These are phyloP conservation scores for Trichoderma koningii DNA, from an alignment of 2,329 filamentous ascomycete species.

Conservation along the genomic window DNA sequence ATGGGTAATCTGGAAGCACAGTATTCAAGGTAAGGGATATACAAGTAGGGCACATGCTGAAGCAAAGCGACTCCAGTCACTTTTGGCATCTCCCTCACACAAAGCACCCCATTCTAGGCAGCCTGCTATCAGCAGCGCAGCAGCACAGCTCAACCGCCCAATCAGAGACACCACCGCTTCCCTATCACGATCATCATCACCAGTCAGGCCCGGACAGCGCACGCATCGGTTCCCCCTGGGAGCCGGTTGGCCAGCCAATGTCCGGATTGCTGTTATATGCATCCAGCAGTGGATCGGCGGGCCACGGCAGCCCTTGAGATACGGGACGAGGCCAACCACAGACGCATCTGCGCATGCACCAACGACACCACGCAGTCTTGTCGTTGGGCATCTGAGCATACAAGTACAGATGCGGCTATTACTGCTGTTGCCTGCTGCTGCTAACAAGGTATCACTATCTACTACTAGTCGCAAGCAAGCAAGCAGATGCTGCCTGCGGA, in stretches of 20 bases:
- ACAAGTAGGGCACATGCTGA: neutral
- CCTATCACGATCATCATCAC: slow-evolving; percentile 8
- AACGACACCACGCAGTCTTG: neutral
- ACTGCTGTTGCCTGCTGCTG: neutral
- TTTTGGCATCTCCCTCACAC: too few relatives aligned
- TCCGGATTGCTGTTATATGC: slow-evolving; percentile 25
- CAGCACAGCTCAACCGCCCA: neutral
- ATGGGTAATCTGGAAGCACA: too few relatives aligned
- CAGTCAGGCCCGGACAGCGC: slow-evolving; percentile 13
- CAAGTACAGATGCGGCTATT: neutral
- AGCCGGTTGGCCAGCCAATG: slow-evolving; percentile 23
- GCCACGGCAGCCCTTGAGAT: slow-evolving; percentile 15
- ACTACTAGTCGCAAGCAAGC: neutral
- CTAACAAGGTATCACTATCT: too few relatives aligned
- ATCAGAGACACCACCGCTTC: slow-evolving; percentile 5
- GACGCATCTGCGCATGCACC: slow-evolving; percentile 15
- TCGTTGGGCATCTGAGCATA: slow-evolving; percentile 19
- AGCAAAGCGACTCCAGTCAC: too few relatives aligned
- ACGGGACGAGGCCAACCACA: slow-evolving; percentile 17
- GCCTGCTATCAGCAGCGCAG: slow-evolving; percentile 14
- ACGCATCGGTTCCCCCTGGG: slow-evolving; percentile 15
- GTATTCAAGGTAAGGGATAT: too few relatives aligned
- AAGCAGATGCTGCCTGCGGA: neutral
- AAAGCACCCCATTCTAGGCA: neutral
- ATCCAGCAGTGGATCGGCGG: slow-evolving; percentile 23